Evolutionary conservation across 768 basidiomycete species (phyloP), one percentile per base, ranked within the genome.

Genomic region (Kwoniella botswanensis): DNA sequence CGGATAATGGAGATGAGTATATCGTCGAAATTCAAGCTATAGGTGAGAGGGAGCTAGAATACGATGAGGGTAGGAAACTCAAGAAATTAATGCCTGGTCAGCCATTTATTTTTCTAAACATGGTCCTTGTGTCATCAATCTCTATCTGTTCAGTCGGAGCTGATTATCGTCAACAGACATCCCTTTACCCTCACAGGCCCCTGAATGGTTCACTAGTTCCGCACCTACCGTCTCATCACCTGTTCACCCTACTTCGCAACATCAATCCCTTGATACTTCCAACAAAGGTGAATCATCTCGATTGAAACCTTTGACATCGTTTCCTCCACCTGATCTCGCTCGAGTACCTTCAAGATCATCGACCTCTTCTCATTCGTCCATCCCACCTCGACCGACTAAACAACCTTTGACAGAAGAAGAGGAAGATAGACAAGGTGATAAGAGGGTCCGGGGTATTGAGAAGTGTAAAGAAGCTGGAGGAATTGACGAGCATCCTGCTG

Each of bases 191-290:
- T 60, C 63, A 12, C 50, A 44, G 18, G 42, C 60, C 10, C 70
- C 70, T 5, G 53, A 58, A 7, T 71, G 70, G 70, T 62, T 66
- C 54, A 17, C 56, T 18, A 61, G 59, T 46, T 61, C 70, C 4
- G 46, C 64, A 24, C 70, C 70, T 4, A 22, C 54, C 52, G 60
- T 71, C 5, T 61, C 70, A 9, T 66, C 70, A 17, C 63, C 63
- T 10, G 22, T 21, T 12, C 54, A 7, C 22, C 63, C 53, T 57
- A 29, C 53, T 22, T 50, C 62, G n/a, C 52, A 57, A 59, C 56
- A 6, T 7, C 54, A 1, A 43, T 9, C 26, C 4, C 59, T 29
- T 18, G 13, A 55, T 35, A 21, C 24, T 17, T n/a, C 35, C 26
- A 54, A 55, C 17, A 56, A 59, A 5, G 60, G 56, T n/a, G 35